Evolutionary conservation across 345 rosid genomes (phyloP).

Genomic region (Hibiscus trionum): DNA sequence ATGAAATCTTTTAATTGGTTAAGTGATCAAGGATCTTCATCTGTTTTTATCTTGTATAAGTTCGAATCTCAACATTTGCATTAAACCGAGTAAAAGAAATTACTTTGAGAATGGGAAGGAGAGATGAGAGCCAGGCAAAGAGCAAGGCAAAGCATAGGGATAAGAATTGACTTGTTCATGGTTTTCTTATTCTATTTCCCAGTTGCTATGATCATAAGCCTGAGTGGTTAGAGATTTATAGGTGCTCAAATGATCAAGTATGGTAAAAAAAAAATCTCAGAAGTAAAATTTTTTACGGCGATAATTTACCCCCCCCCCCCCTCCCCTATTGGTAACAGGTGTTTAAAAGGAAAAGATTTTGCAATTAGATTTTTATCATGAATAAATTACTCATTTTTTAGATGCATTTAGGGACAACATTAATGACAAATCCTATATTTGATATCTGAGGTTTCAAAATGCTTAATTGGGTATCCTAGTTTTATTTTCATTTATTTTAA

Average conservation of each 20-base stretch:
- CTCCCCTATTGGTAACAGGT: neutral
- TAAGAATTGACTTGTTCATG: neutral
- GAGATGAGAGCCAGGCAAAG: neutral
- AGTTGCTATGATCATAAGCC: neutral
- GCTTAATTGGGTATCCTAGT: too few species aligned
- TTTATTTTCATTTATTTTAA: too few species aligned
- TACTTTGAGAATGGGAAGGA: constrained; percentile 5
- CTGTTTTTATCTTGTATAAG: too few species aligned
- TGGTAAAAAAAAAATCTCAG: neutral
- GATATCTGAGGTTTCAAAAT: too few species aligned
- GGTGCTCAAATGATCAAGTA: neutral
- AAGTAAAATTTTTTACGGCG: neutral
- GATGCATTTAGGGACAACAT: neutral
- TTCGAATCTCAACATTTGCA: too few species aligned
- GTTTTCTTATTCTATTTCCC: neutral
- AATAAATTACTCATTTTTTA: neutral
- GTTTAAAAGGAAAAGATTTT: neutral
- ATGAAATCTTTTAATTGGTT: too few species aligned
- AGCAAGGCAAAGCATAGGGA: neutral
- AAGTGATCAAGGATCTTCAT: too few species aligned
- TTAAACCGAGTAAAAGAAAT: neutral
- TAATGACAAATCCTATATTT: too few species aligned
- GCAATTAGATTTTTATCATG: neutral
- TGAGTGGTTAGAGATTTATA: neutral
- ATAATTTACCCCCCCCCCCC: neutral